phyloP scores from a whole-genome alignment of 768 basidiomycete species.

The Pleurotus platypus region DNA sequence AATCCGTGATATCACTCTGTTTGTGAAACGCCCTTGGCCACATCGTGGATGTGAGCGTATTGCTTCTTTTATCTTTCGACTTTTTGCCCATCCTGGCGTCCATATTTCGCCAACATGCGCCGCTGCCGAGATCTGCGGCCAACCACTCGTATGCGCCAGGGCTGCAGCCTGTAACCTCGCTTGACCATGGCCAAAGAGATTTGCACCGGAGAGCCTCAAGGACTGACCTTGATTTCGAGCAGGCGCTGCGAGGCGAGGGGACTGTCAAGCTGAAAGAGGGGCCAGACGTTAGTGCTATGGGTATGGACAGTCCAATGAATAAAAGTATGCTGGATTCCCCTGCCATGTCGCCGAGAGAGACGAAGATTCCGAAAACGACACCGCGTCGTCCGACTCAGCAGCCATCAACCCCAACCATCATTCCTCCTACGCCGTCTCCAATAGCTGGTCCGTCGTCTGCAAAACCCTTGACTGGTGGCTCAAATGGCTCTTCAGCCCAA shows the following conservation, averaged over 20 bases:
- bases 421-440: constrained; percentile 69
- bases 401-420: constrained; percentile 58
- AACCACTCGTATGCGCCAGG: constrained; percentile 46
- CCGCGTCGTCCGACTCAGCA: constrained; percentile 29
- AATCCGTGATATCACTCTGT: neutral
- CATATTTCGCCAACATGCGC: constrained; percentile 52
- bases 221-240: constrained; percentile 80
- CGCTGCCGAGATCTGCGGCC: constrained; percentile 33
- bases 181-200: constrained; percentile 34
- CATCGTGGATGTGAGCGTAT: constrained; percentile 4
- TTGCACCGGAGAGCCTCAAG: constrained; percentile 60
- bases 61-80: constrained; percentile 5
- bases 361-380: constrained; percentile 27
- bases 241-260: constrained; percentile 60
- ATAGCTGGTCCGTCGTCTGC: constrained; percentile 29
- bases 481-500: constrained; percentile 40
- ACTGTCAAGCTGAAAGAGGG: constrained; percentile 73
- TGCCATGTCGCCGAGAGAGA: constrained; percentile 21
- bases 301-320: constrained; percentile 40
- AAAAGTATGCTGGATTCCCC: constrained; percentile 40
- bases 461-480: constrained; percentile 9
- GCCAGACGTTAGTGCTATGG: constrained; percentile 64
- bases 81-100: constrained; percentile 55
- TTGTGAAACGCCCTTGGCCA: neutral
- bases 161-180: constrained; percentile 56